These are phyloP conservation scores for Boeremia exigua DNA, from an alignment of 2,329 filamentous ascomycete species.

Conservation along the genomic window DNA sequence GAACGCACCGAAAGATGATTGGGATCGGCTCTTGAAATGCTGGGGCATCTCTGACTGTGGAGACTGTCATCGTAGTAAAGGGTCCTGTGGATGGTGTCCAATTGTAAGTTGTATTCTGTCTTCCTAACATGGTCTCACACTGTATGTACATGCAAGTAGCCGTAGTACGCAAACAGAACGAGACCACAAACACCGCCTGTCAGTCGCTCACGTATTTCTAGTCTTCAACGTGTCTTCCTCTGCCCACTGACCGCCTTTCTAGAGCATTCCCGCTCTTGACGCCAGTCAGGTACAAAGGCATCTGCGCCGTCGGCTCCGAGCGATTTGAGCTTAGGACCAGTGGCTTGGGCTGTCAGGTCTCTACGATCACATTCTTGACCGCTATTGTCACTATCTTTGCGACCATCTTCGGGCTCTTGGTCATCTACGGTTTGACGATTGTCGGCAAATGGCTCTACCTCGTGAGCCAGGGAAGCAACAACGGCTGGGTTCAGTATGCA, in stretches of 20 bases:
- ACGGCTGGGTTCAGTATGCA: slow-evolving; percentile 38
- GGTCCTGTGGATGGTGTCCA: slow-evolving; percentile 54
- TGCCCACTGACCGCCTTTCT: slow-evolving; percentile 46
- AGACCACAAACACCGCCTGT: neutral
- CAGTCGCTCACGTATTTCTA: slow-evolving; percentile 15
- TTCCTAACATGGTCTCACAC: neutral
- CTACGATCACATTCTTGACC: slow-evolving; percentile 54
- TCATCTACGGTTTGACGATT: slow-evolving; percentile 41
- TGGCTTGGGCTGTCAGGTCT: slow-evolving; percentile 54
- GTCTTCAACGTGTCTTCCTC: slow-evolving; percentile 52
- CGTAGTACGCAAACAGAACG: neutral
- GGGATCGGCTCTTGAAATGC: slow-evolving; percentile 38
- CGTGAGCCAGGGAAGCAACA: slow-evolving; percentile 25
- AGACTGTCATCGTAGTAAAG: slow-evolving; percentile 44
- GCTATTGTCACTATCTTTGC: slow-evolving; percentile 52
- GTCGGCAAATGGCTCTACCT: slow-evolving; percentile 20
- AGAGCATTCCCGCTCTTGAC: slow-evolving; percentile 49
- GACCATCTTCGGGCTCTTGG: slow-evolving; percentile 48
- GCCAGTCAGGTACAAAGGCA: slow-evolving; percentile 45
- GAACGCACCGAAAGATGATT: slow-evolving; percentile 39
- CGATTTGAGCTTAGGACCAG: slow-evolving; percentile 55
- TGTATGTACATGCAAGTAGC: neutral
- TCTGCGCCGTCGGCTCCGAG: slow-evolving; percentile 48
- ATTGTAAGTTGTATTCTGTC: slow-evolving; percentile 38
- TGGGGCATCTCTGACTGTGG: slow-evolving; percentile 47